These are phyloP conservation scores for Austroboletus niveus DNA, from an alignment of 1,284 basidiomycete genomes.

Conservation along the genomic window DNA sequence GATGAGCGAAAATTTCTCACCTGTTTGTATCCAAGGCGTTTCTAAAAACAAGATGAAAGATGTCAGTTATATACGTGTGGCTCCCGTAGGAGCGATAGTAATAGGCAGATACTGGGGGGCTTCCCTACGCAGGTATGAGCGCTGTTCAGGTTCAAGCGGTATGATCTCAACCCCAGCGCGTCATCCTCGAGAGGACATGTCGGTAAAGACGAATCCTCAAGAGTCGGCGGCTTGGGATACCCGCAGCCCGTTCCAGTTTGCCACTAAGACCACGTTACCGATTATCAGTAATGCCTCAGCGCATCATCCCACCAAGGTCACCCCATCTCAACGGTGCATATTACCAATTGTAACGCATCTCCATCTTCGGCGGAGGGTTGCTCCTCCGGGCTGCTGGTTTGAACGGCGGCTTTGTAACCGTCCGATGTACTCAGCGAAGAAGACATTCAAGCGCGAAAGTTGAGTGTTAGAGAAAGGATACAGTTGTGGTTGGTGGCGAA, in stretches of 20 bases:
- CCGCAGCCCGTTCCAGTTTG: conserved; percentile 80
- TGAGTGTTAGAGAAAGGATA: neutral
- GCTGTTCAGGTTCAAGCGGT: conserved; percentile 95
- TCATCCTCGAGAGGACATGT: conserved; percentile 23
- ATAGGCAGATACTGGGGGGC: conserved; percentile 63
- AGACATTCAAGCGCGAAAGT: conserved; percentile 20
- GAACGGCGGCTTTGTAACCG: conserved; percentile 2
- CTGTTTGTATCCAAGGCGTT: conserved; percentile 78
- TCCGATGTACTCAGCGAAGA: conserved; percentile 4
- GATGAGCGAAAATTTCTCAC: conserved; percentile 38
- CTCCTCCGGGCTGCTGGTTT: conserved; percentile 10
- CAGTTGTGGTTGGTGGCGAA: neutral
- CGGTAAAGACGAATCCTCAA: conserved; percentile 9
- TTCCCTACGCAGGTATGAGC: conserved; percentile 96
- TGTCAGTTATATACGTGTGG: conserved; percentile 49
- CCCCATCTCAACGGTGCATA: conserved; percentile 30
- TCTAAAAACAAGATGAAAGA: conserved; percentile 42
- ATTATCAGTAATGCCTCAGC: conserved; percentile 37
- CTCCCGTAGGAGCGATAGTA: conserved; percentile 41
- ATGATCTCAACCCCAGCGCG: conserved; percentile 79
- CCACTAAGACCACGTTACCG: conserved; percentile 73
- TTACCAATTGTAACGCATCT: conserved; percentile 68
- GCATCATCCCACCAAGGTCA: conserved; percentile 27
- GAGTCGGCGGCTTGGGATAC: conserved; percentile 59
- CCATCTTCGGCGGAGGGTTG: conserved; percentile 32